These are phyloP conservation scores for Leishmania tropica DNA, from an alignment of 208 protist species.

Conservation along the genomic window DNA sequence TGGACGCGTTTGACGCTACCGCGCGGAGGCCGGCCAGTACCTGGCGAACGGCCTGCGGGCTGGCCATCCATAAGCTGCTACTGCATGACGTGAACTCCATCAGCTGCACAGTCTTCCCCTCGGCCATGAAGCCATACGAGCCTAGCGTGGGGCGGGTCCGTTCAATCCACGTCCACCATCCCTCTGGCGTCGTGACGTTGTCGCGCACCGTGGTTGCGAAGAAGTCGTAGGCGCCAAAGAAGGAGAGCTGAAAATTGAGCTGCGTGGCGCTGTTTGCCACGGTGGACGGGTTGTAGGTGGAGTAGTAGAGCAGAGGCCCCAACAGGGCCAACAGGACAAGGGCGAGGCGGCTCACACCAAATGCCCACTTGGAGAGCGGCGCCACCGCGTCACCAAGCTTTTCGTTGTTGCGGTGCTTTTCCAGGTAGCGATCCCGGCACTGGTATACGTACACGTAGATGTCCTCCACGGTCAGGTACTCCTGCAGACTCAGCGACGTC, in stretches of 20 bases:
- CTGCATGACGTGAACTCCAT: constrained; percentile 55
- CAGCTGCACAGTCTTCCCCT: constrained; percentile 50
- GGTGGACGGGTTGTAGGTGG: constrained; percentile 82
- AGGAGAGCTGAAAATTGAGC: constrained; percentile 47
- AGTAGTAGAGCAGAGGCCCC: constrained; percentile 86
- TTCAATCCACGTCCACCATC: constrained; percentile 46
- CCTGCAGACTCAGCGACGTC: constrained; percentile 66
- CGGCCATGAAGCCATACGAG: constrained; percentile 29
- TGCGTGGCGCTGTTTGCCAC: constrained; percentile 45
- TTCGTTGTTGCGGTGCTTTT: constrained; percentile 10
- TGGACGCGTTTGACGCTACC: constrained; percentile 24
- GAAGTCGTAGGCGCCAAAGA: constrained; percentile 56
- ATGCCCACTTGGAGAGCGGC: constrained; percentile 36
- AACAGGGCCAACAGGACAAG: constrained; percentile 73
- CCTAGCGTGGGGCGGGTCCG: constrained; percentile 64
- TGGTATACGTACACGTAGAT: constrained; percentile 60
- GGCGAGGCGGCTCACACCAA: constrained; percentile 47
- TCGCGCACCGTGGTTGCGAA: constrained; percentile 49
- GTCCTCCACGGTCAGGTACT: constrained; percentile 88
- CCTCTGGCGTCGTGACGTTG: constrained; percentile 21
- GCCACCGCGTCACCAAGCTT: constrained; percentile 43
- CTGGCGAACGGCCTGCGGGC: constrained; percentile 43
- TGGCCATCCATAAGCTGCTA: constrained; percentile 63
- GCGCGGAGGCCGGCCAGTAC: constrained; percentile 22
- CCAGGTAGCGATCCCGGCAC: constrained; percentile 34